Conservation (phyloP, 2,329 filamentous ascomycete species). For the Calonectria crousiana region DNA sequence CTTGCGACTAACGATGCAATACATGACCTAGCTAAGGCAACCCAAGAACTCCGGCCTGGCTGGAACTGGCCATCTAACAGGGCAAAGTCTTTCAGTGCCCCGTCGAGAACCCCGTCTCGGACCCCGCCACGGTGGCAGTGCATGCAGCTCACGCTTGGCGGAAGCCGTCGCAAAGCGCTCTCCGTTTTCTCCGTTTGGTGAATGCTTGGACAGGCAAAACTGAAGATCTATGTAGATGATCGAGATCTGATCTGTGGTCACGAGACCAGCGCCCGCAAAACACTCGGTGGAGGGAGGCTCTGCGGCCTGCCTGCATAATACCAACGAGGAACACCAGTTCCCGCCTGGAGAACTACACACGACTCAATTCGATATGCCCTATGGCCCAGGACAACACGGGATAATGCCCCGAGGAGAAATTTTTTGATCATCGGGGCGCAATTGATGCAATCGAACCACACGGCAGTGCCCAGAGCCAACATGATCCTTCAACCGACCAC, state of each 20-base stretch:
- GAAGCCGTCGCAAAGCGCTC: conserved; percentile 27
- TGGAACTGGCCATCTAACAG: conserved; percentile 39
- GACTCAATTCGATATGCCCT: background rate
- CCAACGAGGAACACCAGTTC: background rate
- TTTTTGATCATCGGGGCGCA: background rate
- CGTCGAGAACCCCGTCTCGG: background rate
- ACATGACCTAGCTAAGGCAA: conserved; percentile 40
- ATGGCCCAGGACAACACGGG: background rate
- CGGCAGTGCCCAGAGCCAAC: conserved; percentile 2
- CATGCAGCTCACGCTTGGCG: conserved; percentile 40
- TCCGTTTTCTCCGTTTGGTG: background rate
- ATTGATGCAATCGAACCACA: conserved; percentile 3
- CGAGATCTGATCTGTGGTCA: conserved; percentile 32
- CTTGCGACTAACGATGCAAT: conserved; percentile 30
- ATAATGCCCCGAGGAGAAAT: background rate
- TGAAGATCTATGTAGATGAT: conserved; percentile 2
- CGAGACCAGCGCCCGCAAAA: conserved; percentile 28
- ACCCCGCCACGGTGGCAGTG: conserved; percentile 40
- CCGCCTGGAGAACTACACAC: background rate
- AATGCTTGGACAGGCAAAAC: conserved; percentile 1
- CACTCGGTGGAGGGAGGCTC: conserved; percentile 16
- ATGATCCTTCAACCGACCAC: conserved; percentile 7
- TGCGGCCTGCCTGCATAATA: conserved; percentile 1
- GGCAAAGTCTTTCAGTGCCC: conserved; percentile 8
- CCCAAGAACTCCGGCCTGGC: conserved; percentile 31